phyloP scores from a whole-genome alignment of 164 flowering plant species.

The Taxillus chinensis region DNA sequence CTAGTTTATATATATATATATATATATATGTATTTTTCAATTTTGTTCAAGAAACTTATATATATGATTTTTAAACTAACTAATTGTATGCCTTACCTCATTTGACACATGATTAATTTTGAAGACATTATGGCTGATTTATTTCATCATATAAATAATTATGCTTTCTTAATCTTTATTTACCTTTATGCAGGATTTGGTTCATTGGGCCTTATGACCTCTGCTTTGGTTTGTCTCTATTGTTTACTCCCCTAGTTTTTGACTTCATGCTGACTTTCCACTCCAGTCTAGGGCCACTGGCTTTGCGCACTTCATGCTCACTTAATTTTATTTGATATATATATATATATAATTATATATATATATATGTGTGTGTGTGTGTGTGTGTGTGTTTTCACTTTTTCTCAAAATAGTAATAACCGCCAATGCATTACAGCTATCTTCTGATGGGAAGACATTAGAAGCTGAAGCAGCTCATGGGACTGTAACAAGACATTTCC shows the following conservation, averaged over 20 bases:
- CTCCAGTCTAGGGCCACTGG: not conserved
- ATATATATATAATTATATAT: not conserved
- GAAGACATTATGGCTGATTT: too few species aligned
- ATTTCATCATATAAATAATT: not conserved
- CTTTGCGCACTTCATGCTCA: not conserved
- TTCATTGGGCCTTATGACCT: conserved; percentile 88
- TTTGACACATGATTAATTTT: too few species aligned
- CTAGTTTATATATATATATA: too few species aligned
- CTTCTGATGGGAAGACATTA: conserved; percentile 89
- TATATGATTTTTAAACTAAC: too few species aligned
- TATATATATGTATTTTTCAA: too few species aligned
- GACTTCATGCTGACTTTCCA: not conserved
- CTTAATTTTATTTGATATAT: not conserved
- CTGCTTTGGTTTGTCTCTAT: conserved; percentile 64
- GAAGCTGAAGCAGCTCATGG: conserved; percentile 99
- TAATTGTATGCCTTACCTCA: too few species aligned
- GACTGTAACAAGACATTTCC: conserved; percentile 91
- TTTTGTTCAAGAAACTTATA: too few species aligned
- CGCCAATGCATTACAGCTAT: conserved; percentile 38
- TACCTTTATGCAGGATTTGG: conserved; percentile 69
- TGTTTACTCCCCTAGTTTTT: not conserved
- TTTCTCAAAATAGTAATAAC: not conserved
- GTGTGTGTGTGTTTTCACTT: too few species aligned
- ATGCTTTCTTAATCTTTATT: not conserved
- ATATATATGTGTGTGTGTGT: too few species aligned